These are phyloP conservation scores for Coemansia sp. DNA, from an alignment of 192 early-diverging fungal genomes.

Conservation along the genomic window DNA sequence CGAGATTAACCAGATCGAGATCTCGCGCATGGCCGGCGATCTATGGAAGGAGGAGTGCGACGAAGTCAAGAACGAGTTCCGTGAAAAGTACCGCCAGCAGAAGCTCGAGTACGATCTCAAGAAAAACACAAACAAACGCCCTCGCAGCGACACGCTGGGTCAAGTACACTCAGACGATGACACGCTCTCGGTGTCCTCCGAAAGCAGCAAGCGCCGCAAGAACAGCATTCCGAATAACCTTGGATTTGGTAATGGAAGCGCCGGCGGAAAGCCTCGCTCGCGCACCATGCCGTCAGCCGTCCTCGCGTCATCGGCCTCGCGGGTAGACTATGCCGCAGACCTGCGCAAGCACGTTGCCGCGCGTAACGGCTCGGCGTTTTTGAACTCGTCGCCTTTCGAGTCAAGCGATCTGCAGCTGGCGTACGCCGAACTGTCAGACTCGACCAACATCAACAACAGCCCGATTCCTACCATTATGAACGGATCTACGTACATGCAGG, in stretches of 20 bases:
- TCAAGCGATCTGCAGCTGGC: constrained; percentile 19
- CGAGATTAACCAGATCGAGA: constrained; percentile 47
- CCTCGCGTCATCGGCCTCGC: constrained; percentile 17
- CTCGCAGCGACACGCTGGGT: constrained; percentile 13
- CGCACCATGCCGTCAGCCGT: constrained; percentile 34
- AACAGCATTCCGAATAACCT: constrained; percentile 4
- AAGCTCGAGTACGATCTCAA: constrained; percentile 45
- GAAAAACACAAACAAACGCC: constrained; percentile 35
- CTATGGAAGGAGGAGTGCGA: constrained; percentile 46
- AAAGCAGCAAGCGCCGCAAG: constrained; percentile 13
- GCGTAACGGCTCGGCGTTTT: constrained; percentile 17
- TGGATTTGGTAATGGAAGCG: constrained; percentile 5
- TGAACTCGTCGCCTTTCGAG: constrained; percentile 31
- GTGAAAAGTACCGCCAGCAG: constrained; percentile 31
- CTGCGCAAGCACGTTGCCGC: constrained; percentile 44
- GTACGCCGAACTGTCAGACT: constrained; percentile 15
- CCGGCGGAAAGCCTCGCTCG: constrained; percentile 31
- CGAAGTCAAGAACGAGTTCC: constrained; percentile 46
- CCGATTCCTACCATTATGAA: constrained; percentile 21
- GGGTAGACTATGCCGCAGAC: constrained; percentile 20
- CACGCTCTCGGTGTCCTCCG: neutral
- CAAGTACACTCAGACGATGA: constrained; percentile 4
- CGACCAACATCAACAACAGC: neutral
- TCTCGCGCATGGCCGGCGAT: constrained; percentile 51
- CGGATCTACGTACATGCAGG: constrained; percentile 11